Evolutionary conservation across 768 basidiomycete genomes (phyloP).

Genomic region (Hemileccinum rubropunctum): DNA sequence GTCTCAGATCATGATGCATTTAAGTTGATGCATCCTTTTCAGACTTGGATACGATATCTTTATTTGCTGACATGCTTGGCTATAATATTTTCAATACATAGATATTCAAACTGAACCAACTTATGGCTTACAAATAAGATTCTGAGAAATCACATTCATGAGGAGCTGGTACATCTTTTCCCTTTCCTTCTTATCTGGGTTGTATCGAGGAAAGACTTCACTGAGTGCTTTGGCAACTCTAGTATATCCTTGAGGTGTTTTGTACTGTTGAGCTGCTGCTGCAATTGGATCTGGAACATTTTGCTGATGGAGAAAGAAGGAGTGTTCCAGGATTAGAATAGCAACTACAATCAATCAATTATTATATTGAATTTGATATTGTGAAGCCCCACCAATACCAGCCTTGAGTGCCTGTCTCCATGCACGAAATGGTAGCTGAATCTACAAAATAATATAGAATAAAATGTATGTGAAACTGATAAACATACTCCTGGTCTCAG

Average conservation of each 20-base stretch:
- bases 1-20: too few species aligned
- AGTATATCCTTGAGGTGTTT: neutral
- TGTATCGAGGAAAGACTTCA: neutral
- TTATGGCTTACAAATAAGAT: neutral
- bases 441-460: neutral
- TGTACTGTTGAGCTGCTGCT: neutral
- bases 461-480: neutral
- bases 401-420: neutral
- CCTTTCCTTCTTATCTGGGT: neutral
- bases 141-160: neutral
- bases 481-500: too few species aligned
- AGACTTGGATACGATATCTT: too few species aligned
- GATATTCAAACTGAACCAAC: too few species aligned
- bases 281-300: neutral
- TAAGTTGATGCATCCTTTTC: too few species aligned
- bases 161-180: neutral
- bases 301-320: neutral
- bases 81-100: too few species aligned
- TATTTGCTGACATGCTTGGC: too few species aligned
- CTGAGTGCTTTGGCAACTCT: neutral
- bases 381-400: neutral
- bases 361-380: neutral
- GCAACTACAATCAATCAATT: neutral
- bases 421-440: neutral
- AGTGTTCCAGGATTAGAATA: neutral